Evolutionary conservation across 208 protist genomes (phyloP).

Genomic region (Trypanosoma caninum): DNA sequence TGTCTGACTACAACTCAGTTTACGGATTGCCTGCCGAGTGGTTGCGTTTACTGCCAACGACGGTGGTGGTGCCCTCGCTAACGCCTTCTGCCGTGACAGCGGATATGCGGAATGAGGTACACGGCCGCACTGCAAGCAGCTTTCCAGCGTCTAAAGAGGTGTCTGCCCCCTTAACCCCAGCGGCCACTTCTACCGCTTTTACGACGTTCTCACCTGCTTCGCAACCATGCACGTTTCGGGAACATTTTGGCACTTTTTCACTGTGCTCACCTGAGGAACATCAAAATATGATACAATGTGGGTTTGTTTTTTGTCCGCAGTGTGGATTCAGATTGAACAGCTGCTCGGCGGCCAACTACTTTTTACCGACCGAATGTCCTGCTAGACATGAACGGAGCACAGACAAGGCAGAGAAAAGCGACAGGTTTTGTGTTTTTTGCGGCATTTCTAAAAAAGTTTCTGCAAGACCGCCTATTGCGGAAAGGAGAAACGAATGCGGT

Average conservation of each 20-base stretch:
- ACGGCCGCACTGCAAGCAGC: too few species aligned
- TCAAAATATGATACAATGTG: conserved; percentile 8
- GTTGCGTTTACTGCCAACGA: conserved; percentile 1
- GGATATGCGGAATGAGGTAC: too few species aligned
- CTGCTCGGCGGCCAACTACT: conserved; percentile 1
- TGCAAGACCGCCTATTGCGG: neutral
- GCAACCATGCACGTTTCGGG: neutral
- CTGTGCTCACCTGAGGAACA: conserved; percentile 5
- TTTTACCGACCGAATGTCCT: conserved; percentile 10
- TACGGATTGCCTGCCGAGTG: neutral
- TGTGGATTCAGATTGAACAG: conserved; percentile 7
- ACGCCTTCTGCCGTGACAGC: neutral
- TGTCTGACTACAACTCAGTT: too few species aligned
- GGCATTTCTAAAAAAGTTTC: conserved; percentile 4
- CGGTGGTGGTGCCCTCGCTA: conserved; percentile 10
- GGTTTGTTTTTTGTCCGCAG: conserved; percentile 15
- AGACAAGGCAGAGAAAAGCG: neutral
- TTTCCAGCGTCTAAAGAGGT: too few species aligned
- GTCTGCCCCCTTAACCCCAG: neutral
- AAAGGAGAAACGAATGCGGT: too few species aligned
- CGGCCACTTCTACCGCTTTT: neutral
- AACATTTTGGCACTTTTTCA: neutral
- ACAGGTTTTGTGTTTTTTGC: conserved; percentile 13
- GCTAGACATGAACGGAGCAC: neutral
- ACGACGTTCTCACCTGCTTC: neutral